Base-by-base conservation (phyloP, 345 rosid genomes). In the Eucalyptus grandis region DNA sequence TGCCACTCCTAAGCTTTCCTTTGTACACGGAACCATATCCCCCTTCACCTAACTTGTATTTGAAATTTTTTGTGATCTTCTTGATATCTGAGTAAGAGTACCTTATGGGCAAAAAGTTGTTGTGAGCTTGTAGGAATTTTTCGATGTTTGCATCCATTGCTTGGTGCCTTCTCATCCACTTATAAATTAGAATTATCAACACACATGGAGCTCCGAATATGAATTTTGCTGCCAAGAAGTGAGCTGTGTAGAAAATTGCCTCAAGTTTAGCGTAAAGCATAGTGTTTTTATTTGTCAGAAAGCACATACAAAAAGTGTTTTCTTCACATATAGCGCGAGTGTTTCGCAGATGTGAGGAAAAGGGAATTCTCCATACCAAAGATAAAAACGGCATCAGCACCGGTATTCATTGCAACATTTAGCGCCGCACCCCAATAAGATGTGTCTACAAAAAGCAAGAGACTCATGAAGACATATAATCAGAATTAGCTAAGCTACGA, bases 361-460 rank as follows among this genome's bases (percentile, higher is more conserved):
- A 62, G 7, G 4, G 69, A 62, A 30, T 62, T 5, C 3, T 62
- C 69, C 69, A 13, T 62, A 30, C 69, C 69, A 2, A 30, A 30
- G 69, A 62, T 27, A 6, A 30, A 62, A 2, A 4, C 0, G 34
- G 30, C 1, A 27, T 27, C 4, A 13, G 69, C 0, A 62, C 6
- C 3, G 7, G 31, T 30, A 62, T 60, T 27, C 1, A 60, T 0
- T 27, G 69, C 69, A 60, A 12, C 15, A 13, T 62, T 11, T 58
- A 58, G 65, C 65, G n/a, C 30, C n/a, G 14, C 5, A 10, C n/a
- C 65, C 65, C 65, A 24, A 14, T 14, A 4, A 62, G 34, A 27
- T 12, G 0, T 0, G 1, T 27, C 1, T 1, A 30, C 34, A 1
- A 7, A 30, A 30, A 62, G 69, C 34, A 62, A 62, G 69, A 62